Percentiles rank a stretch among this genome's conserved stretches.
phyloP scores from a whole-genome alignment of 805 yeast genomes.

The Zygotorulaspora danielsina region DNA sequence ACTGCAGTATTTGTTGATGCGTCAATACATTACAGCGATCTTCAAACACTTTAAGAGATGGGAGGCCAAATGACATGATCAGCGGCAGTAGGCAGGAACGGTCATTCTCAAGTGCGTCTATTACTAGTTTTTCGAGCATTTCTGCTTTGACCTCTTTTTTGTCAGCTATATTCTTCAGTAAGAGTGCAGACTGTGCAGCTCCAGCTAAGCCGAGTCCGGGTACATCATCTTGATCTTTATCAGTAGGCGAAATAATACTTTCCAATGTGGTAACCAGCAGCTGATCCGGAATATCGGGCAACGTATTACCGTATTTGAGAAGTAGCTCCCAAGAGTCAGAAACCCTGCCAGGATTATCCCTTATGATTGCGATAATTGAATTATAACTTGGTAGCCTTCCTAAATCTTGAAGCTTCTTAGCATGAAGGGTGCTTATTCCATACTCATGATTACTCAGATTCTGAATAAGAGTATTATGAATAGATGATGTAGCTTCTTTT shows the following conservation, averaged over 20 bases:
- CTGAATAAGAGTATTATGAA: constrained; percentile 32
- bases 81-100: constrained; percentile 14
- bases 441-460: constrained; percentile 31
- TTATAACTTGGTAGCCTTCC: constrained; percentile 21
- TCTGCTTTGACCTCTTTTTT: constrained; percentile 8
- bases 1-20: constrained; percentile 17
- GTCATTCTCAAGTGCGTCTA: constrained; percentile 15
- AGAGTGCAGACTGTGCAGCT: constrained; percentile 24
- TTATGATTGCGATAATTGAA: constrained; percentile 36
- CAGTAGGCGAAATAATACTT: constrained; percentile 41
- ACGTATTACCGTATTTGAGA: constrained; percentile 23
- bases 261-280: constrained; percentile 32
- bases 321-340: constrained; percentile 47
- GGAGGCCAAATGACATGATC: constrained; percentile 10
- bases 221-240: constrained; percentile 35
- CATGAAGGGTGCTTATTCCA: constrained; percentile 32
- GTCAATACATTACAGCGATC: constrained; percentile 17
- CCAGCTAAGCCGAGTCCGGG: constrained; percentile 26
- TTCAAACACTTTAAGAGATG: constrained; percentile 10
- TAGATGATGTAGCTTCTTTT: constrained; percentile 12
- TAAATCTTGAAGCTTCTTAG: constrained; percentile 25
- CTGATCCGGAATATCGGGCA: constrained; percentile 21
- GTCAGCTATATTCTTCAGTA: constrained; percentile 22
- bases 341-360: constrained; percentile 51
- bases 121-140: constrained; percentile 15